Conservation (phyloP, 331 rosid genomes). For the Arachis monticola region DNA sequence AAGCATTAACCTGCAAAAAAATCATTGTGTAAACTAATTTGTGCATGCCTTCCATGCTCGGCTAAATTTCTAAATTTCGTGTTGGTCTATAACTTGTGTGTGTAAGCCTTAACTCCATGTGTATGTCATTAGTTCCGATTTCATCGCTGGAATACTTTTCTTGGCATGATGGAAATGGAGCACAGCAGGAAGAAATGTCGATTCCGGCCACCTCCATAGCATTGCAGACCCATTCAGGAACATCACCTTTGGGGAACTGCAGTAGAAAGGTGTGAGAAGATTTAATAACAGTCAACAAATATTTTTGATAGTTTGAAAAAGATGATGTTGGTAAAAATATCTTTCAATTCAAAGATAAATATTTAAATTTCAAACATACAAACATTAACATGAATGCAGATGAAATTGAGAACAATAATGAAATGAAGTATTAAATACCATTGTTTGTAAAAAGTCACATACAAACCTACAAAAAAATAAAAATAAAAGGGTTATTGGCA, state of each 20-base stretch:
- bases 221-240: constrained; percentile 93
- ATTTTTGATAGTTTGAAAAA: background rate
- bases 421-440: constrained; percentile 56
- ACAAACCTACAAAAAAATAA: constrained; percentile 69
- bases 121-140: background rate
- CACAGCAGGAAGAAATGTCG: constrained; percentile 82
- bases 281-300: constrained; percentile 15
- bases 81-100: no score
- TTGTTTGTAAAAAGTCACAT: constrained; percentile 69
- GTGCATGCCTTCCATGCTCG: constrained; percentile 35
- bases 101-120: background rate
- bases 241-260: constrained; percentile 89
- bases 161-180: constrained; percentile 49
- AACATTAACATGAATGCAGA: background rate
- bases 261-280: constrained; percentile 25
- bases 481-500: constrained; percentile 20
- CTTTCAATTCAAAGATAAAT: background rate
- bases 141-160: constrained; percentile 22
- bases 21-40: constrained; percentile 28
- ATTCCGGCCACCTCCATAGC: constrained; percentile 99
- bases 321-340: background rate
- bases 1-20: background rate
- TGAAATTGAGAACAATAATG: background rate
- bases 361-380: background rate
- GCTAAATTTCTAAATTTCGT: background rate